Conservation (phyloP, 441 rosid species). For the Populus hybrid region DNA sequence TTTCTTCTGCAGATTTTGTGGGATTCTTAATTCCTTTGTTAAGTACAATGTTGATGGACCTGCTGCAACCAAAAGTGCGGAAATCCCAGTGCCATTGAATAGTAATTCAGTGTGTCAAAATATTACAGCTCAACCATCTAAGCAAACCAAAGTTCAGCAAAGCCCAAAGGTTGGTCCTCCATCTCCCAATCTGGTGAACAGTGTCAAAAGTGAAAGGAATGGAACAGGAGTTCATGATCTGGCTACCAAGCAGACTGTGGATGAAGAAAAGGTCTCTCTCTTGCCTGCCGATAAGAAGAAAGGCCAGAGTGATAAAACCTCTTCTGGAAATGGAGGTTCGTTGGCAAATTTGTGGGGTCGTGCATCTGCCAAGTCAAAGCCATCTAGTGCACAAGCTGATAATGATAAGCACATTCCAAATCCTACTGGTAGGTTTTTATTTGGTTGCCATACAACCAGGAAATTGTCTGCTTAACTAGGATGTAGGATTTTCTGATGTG, state of each 20-base stretch:
- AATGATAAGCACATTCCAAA: conserved; percentile 21
- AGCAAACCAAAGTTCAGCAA: conserved; percentile 38
- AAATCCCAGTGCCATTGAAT: conserved; percentile 29
- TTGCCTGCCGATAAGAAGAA: conserved; percentile 36
- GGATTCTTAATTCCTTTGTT: conserved; percentile 58
- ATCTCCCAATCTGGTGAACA: conserved; percentile 25
- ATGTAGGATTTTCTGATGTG: neutral
- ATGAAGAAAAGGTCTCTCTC: conserved; percentile 39
- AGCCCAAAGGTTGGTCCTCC: conserved; percentile 33
- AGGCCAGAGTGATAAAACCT: conserved; percentile 41
- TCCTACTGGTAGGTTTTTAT: conserved; percentile 38
- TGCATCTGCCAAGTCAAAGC: conserved; percentile 62
- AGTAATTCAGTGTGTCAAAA: conserved; percentile 27
- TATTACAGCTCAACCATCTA: conserved; percentile 22
- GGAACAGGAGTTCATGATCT: conserved; percentile 30
- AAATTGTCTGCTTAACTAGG: neutral
- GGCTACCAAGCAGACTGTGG: conserved; percentile 32
- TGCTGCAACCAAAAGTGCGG: conserved; percentile 33
- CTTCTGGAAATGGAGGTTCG: conserved; percentile 48
- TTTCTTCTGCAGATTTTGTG: conserved; percentile 62
- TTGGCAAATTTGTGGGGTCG: conserved; percentile 71
- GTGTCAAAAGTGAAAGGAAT: conserved; percentile 35
- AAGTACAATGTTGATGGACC: conserved; percentile 47
- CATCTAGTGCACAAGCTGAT: conserved; percentile 28
- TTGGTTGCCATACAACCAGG: neutral